These are phyloP conservation scores for Euphorbia tirucalli DNA, from an alignment of 345 rosid species.

Conservation along the genomic window DNA sequence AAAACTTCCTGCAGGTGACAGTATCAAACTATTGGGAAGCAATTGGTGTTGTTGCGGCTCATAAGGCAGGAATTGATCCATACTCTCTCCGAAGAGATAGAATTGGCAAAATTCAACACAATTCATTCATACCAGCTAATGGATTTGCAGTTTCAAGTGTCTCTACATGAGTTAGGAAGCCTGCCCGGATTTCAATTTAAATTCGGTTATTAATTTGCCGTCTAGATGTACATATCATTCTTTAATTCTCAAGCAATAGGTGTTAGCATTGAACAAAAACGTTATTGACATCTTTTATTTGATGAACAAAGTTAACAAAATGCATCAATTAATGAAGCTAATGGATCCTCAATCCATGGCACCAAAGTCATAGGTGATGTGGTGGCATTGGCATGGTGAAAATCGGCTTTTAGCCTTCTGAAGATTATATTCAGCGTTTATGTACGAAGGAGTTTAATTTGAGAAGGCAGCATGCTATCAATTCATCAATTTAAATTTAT, in stretches of 20 bases:
- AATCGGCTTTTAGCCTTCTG: no score
- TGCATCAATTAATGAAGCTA: no score
- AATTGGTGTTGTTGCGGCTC: conserved; percentile 61
- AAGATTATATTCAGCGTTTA: no score
- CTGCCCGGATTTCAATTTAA: not conserved
- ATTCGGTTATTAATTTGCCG: no score
- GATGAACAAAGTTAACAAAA: not conserved
- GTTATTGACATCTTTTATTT: not conserved
- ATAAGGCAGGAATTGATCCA: conserved; percentile 59
- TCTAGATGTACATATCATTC: no score
- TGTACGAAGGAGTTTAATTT: no score
- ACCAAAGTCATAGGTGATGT: not conserved
- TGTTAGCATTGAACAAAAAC: not conserved
- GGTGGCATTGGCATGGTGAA: no score
- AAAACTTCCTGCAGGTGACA: conserved; percentile 43
- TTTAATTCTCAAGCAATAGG: not conserved
- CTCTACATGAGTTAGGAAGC: conserved; percentile 12
- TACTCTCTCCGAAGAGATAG: conserved; percentile 45
- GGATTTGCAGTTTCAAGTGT: conserved; percentile 34
- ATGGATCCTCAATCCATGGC: not conserved
- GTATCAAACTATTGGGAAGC: conserved; percentile 73
- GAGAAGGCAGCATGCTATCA: no score
- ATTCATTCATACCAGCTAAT: conserved; percentile 20
- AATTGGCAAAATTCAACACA: conserved; percentile 32
- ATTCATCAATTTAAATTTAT: no score